These are phyloP conservation scores for Trichophyton equinum DNA, from an alignment of 2,329 filamentous ascomycete genomes.

Conservation along the genomic window DNA sequence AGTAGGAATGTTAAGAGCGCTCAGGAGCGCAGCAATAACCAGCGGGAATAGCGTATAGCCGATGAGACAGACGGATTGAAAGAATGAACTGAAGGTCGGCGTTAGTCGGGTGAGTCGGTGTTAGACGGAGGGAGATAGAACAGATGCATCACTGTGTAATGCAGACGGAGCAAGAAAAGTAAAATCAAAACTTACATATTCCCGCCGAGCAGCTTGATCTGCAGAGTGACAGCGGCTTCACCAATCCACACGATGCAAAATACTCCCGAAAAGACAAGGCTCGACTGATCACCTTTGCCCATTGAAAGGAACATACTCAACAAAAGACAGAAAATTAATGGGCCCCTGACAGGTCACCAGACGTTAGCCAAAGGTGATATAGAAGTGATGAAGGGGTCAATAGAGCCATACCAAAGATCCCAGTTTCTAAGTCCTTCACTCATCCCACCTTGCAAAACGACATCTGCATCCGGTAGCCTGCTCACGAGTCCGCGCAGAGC, in stretches of 20 bases:
- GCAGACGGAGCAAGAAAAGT: not conserved
- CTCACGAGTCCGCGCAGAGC: conserved; percentile 45
- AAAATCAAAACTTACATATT: conserved; percentile 63
- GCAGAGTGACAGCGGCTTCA: conserved; percentile 89
- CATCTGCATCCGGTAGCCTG: conserved; percentile 56
- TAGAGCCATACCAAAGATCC: conserved; percentile 63
- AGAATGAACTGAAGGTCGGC: conserved; percentile 60
- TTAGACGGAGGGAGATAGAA: not conserved
- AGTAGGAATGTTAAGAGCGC: conserved; percentile 64
- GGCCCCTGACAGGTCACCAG: conserved; percentile 49
- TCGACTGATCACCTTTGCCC: conserved; percentile 67
- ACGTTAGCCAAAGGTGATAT: not conserved
- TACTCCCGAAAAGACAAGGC: conserved; percentile 84
- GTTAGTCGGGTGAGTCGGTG: conserved; percentile 1
- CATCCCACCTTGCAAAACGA: conserved; percentile 58
- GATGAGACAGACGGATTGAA: conserved; percentile 94
- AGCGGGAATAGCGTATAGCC: conserved; percentile 96
- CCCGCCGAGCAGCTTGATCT: conserved; percentile 91
- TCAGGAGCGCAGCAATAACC: conserved; percentile 82
- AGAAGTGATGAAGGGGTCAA: not conserved
- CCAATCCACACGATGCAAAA: conserved; percentile 97
- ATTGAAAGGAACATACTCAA: conserved; percentile 80
- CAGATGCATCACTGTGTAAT: not conserved
- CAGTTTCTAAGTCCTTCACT: conserved; percentile 84
- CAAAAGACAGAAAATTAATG: conserved; percentile 82